phyloP scores from a whole-genome alignment of 345 rosid species.

The Eucalyptus viminalis region DNA sequence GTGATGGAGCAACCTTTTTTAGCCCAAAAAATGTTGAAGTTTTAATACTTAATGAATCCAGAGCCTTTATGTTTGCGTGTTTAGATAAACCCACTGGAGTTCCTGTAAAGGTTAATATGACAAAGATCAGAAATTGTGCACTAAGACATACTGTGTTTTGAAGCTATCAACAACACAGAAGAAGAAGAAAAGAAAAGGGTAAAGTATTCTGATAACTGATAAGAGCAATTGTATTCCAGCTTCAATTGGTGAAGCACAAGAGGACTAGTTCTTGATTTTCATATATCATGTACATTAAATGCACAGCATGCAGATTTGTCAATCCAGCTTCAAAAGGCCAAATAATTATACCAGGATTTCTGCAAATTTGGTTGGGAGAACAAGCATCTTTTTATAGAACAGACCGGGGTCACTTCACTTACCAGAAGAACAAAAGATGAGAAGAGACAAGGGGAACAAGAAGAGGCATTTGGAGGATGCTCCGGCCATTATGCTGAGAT shows the following conservation, averaged over 20 bases:
- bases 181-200: background rate
- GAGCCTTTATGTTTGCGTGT: background rate
- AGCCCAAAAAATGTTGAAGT: background rate
- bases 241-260: background rate
- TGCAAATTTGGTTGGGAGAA: background rate
- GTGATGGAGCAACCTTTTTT: constrained; percentile 5
- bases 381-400: background rate
- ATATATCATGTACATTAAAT: background rate
- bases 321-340: background rate
- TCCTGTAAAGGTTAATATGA: background rate
- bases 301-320: background rate
- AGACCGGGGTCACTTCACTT: background rate
- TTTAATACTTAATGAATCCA: background rate
- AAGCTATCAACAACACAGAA: background rate
- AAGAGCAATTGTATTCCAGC: background rate
- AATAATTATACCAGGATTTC: background rate
- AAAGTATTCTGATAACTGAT: background rate
- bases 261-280: background rate
- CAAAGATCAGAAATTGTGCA: background rate
- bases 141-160: background rate
- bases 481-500: constrained; percentile 26
- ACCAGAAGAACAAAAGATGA: constrained; percentile 23
- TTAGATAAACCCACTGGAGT: constrained; percentile 19
- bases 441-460: constrained; percentile 26
- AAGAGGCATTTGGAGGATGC: constrained; percentile 8